Percentiles rank a stretch among this genome's conserved stretches.
These are phyloP conservation scores for Paramarasmius palmivorus DNA, from an alignment of 1,284 basidiomycete species.

Conservation along the genomic window DNA sequence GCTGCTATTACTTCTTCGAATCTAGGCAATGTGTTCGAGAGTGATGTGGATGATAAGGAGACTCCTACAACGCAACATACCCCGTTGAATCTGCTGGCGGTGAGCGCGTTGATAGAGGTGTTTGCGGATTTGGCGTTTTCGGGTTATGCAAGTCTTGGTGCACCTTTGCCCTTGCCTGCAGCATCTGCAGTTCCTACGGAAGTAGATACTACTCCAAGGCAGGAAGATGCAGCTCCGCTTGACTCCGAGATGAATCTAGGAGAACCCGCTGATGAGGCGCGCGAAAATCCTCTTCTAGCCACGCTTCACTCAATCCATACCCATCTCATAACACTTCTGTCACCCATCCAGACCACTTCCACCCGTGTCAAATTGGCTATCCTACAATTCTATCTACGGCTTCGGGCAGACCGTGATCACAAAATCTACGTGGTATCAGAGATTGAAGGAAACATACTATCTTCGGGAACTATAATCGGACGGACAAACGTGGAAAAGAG, in stretches of 20 bases:
- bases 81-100: too few species aligned
- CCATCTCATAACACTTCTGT: neutral
- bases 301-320: neutral
- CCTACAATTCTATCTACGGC: slow-evolving; percentile 86
- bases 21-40: neutral
- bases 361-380: slow-evolving; percentile 66
- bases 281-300: too few species aligned
- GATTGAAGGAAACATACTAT: slow-evolving; percentile 47
- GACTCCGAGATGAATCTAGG: too few species aligned
- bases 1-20: neutral
- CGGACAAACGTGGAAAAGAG: slow-evolving; percentile 27
- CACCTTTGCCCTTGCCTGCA: too few species aligned
- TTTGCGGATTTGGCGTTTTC: too few species aligned
- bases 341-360: neutral
- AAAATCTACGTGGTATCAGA: slow-evolving; percentile 69
- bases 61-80: neutral
- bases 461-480: slow-evolving; percentile 57
- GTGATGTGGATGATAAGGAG: neutral
- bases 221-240: too few species aligned
- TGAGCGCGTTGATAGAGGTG: too few species aligned
- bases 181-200: too few species aligned
- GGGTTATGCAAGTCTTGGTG: too few species aligned
- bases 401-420: slow-evolving; percentile 92
- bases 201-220: too few species aligned
- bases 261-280: too few species aligned